Conservation (phyloP, 2,329 filamentous ascomycete species). For the Aureobasidium vineae region DNA sequence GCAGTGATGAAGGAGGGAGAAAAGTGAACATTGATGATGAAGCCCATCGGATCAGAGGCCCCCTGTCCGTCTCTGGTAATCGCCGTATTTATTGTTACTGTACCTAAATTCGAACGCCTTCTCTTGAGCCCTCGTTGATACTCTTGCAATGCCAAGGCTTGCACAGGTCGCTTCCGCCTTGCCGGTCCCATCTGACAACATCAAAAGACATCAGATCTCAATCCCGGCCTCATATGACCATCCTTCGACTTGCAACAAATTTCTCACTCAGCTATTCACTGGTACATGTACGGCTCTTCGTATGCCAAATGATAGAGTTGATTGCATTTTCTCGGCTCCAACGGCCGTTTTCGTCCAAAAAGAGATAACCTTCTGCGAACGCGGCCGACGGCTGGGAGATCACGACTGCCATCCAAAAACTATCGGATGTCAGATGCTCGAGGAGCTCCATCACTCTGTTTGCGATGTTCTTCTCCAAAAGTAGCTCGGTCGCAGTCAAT, state of each 20-base stretch:
- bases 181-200: constrained; percentile 21
- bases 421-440: neutral
- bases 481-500: neutral
- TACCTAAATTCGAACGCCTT: constrained; percentile 23
- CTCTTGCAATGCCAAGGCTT: constrained; percentile 23
- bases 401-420: neutral
- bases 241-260: neutral
- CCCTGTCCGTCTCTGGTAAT: constrained; percentile 23
- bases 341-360: constrained; percentile 12
- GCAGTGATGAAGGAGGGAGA: neutral
- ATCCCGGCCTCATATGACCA: neutral
- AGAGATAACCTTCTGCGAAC: constrained; percentile 19
- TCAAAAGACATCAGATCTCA: constrained; percentile 9
- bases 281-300: neutral
- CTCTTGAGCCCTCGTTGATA: constrained; percentile 21
- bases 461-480: neutral
- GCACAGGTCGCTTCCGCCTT: constrained; percentile 21
- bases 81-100: constrained; percentile 15
- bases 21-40: constrained; percentile 18
- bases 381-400: neutral
- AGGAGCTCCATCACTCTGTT: neutral
- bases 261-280: neutral
- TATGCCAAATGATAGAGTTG: neutral
- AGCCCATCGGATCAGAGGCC: constrained; percentile 3
- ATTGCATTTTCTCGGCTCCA: constrained; percentile 13